phyloP scores from a whole-genome alignment of 257 asterid genomes.

The Nicotiana sylvestris region DNA sequence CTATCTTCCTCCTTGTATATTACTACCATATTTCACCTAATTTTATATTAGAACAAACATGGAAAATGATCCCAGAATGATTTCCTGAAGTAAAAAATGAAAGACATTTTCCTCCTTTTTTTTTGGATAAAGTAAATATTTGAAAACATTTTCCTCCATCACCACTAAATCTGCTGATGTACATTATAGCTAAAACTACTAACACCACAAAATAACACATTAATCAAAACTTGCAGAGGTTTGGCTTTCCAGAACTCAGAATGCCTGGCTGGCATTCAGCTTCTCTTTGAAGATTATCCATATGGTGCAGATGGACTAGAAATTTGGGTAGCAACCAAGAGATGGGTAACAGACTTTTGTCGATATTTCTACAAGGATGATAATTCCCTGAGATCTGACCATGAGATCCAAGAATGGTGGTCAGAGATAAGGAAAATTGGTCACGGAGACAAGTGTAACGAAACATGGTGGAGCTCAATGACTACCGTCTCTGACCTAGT shows the following conservation, averaged over 20 bases:
- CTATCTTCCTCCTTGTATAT: not conserved
- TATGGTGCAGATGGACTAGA: constrained; percentile 49
- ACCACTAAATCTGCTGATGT: not conserved
- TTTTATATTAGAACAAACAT: not conserved
- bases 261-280: constrained; percentile 35
- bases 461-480: constrained; percentile 46
- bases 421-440: constrained; percentile 38
- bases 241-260: constrained; percentile 33
- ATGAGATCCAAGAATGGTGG: constrained; percentile 53
- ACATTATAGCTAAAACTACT: not conserved
- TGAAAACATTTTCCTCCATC: not conserved
- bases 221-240: constrained; percentile 26
- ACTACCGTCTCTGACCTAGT: constrained; percentile 28
- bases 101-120: not conserved
- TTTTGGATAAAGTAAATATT: not conserved
- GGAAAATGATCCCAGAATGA: not conserved
- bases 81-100: not conserved
- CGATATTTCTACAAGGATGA: constrained; percentile 34
- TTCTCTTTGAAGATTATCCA: constrained; percentile 48
- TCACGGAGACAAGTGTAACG: constrained; percentile 40
- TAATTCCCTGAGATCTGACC: constrained; percentile 27
- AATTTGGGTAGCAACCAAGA: constrained; percentile 42
- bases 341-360: constrained; percentile 41
- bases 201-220: not conserved
- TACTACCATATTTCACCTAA: not conserved